Evolutionary conservation across 129 eudicot species (phyloP).

Genomic region (Escallonia rubra): DNA sequence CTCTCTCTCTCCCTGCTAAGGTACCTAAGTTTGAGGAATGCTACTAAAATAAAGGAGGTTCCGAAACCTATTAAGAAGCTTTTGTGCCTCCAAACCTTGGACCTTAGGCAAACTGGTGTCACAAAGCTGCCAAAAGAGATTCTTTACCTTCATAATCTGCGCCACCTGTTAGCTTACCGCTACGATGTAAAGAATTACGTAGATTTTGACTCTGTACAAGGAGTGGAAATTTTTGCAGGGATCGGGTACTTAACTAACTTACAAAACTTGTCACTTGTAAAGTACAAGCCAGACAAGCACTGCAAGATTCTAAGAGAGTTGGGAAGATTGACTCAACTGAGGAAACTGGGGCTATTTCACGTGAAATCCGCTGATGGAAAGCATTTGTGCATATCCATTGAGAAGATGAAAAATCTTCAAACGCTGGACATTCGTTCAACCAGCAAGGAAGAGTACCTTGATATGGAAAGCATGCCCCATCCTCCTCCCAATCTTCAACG

Average conservation of each 20-base stretch:
- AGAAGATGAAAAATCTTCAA: slow-evolving; percentile 1
- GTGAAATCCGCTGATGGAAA: slow-evolving; percentile 9
- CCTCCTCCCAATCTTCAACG: slow-evolving; percentile 7
- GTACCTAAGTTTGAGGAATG: slow-evolving; percentile 8
- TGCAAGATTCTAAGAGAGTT: background rate
- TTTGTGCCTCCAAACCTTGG: slow-evolving; percentile 16
- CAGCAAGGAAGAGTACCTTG: slow-evolving; percentile 10
- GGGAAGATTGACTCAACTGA: slow-evolving; percentile 9
- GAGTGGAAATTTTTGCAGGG: background rate
- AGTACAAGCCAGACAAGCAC: background rate
- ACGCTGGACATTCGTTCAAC: slow-evolving; percentile 4
- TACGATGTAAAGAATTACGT: background rate
- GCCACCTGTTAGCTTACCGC: slow-evolving; percentile 12
- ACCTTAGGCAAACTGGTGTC: slow-evolving; percentile 10
- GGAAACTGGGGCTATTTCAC: background rate
- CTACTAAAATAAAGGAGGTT: slow-evolving; percentile 4
- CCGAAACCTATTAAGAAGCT: slow-evolving; percentile 20
- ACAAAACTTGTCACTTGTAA: slow-evolving; percentile 10
- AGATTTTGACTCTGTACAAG: slow-evolving; percentile 5
- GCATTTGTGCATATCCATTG: slow-evolving; percentile 11
- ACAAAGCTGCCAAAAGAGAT: slow-evolving; percentile 14
- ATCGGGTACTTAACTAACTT: background rate
- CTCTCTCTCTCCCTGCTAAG: slow-evolving; percentile 4
- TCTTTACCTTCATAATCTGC: slow-evolving; percentile 4
- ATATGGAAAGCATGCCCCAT: slow-evolving; percentile 4